Evolutionary conservation across 495 filamentous ascomycete genomes (phyloP), one percentile per base, ranked within the genome.

Genomic region (Extremus antarcticus): DNA sequence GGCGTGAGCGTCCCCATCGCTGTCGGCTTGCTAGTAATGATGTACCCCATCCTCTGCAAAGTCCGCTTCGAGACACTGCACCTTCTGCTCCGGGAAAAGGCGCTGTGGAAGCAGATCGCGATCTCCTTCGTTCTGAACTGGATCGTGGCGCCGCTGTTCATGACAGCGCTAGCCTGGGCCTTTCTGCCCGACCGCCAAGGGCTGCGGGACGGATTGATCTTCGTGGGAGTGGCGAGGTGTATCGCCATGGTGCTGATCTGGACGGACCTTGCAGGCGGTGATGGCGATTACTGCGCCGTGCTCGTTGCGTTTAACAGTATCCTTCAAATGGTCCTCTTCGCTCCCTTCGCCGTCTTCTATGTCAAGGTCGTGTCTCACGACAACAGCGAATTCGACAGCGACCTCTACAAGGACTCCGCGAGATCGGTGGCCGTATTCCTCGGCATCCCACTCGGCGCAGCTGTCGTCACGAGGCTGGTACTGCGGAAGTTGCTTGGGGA

Each of bases 1-100:
- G 81, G 77, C 1, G 88, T 94, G 24, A 35, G 29, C 29, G 13
- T 35, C 29, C 29, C 29, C 29, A 35, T 35, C 29, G 85, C 88
- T 0, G 69, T 91, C 56, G 89, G 90, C 13, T 73, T 95, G 19
- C 76, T 95, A 8, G 79, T 92, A 24, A 95, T 94, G 88, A 95
- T 95, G 89, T 94, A 94, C 62, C 90, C 90, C 0, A 94, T 94
- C 57, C 74, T 94, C 20, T 92, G 90, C 78, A 95, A 95, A 68
- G 84, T 95, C n/a, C 79, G 81, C 32, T 94, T 79, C 68, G 90
- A 95, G 67, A 78, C 76, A 0, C 69, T 97, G 41, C 87, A 91
- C 66, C 74, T 78, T 8, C 66, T 87, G 17, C 80, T 94, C 57
- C n/a, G n/a, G n/a, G 29, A 67, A 70, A 11, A 63, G 3, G 71